phyloP scores from a whole-genome alignment of 306 rosid species.

The Senna siamea region DNA sequence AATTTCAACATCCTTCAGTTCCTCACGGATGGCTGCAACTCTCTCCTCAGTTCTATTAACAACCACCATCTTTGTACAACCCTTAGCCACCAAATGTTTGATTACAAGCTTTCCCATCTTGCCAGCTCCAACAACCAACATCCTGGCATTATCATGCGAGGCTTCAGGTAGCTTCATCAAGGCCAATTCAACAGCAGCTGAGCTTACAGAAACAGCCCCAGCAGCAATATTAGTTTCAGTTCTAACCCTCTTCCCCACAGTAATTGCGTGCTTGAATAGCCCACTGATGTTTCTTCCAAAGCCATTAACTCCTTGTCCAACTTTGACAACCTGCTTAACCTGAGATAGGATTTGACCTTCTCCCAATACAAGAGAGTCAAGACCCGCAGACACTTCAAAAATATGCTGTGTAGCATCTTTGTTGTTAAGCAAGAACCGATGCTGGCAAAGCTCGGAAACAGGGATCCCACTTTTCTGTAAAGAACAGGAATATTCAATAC shows the following conservation, averaged over 20 bases:
- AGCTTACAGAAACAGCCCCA: slow-evolving; percentile 99
- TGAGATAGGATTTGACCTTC: slow-evolving; percentile 99
- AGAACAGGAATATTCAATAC: slow-evolving; percentile 19
- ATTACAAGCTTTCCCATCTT: slow-evolving; percentile 99
- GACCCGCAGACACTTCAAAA: slow-evolving; percentile 96
- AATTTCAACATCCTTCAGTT: slow-evolving; percentile 71
- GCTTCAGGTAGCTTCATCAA: slow-evolving; percentile 83
- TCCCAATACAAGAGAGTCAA: slow-evolving; percentile 97
- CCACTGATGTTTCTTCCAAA: slow-evolving; percentile 97
- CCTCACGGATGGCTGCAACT: slow-evolving; percentile 79
- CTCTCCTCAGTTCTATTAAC: slow-evolving; percentile 90
- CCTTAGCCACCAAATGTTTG: slow-evolving; percentile 94
- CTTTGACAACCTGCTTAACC: slow-evolving; percentile 97
- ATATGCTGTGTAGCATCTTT: slow-evolving; percentile 90
- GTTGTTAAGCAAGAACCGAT: slow-evolving; percentile 84
- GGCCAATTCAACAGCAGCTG: slow-evolving; percentile 96
- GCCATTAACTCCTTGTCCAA: slow-evolving; percentile 94
- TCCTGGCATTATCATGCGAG: slow-evolving; percentile 67
- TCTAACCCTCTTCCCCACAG: slow-evolving; percentile 98
- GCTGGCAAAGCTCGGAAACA: slow-evolving; percentile 80
- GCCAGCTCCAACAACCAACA: slow-evolving; percentile 94
- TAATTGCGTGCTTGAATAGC: slow-evolving; percentile 94
- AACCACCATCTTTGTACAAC: slow-evolving; percentile 84
- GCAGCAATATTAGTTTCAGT: slow-evolving; percentile 95
- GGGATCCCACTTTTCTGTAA: slow-evolving; percentile 93